phyloP scores from a whole-genome alignment of 805 yeast species.

The Torulaspora indica region DNA sequence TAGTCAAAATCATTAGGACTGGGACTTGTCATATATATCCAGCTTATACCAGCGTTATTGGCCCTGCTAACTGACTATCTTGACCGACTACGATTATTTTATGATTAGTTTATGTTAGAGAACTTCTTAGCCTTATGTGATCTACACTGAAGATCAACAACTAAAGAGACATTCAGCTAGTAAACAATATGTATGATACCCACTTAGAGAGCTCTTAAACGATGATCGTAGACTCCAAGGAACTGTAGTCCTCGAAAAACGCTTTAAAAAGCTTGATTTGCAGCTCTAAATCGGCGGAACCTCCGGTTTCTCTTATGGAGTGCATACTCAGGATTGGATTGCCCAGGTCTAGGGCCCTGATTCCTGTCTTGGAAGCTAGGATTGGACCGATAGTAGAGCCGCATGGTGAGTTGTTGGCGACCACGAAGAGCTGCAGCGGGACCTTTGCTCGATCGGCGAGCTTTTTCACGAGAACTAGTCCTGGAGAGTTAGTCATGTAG shows the following conservation, averaged over 20 bases:
- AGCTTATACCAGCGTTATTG: not conserved
- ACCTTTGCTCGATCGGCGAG: conserved; percentile 62
- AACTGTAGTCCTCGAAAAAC: conserved; percentile 49
- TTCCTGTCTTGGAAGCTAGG: conserved; percentile 78
- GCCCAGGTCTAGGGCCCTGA: conserved; percentile 84
- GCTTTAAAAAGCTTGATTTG: conserved; percentile 58
- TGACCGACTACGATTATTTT: not conserved
- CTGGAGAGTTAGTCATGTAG: conserved; percentile 90
- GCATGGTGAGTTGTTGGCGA: conserved; percentile 86
- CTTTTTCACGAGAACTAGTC: conserved; percentile 70
- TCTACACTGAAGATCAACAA: not conserved
- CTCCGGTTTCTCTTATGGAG: conserved; percentile 88
- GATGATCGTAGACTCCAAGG: conserved; percentile 41
- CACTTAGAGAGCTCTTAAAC: conserved; percentile 22
- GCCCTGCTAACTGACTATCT: no score
- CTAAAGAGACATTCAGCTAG: not conserved
- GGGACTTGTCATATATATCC: not conserved
- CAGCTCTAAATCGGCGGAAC: conserved; percentile 63
- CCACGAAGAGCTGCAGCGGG: conserved; percentile 93
- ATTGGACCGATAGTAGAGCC: conserved; percentile 97
- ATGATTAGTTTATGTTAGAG: not conserved
- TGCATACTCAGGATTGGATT: conserved; percentile 94
- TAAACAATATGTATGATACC: not conserved
- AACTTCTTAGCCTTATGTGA: not conserved
- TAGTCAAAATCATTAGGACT: conserved; percentile 8